phyloP scores from a whole-genome alignment of 768 basidiomycete species.

The Kwoniella shandongensis region DNA sequence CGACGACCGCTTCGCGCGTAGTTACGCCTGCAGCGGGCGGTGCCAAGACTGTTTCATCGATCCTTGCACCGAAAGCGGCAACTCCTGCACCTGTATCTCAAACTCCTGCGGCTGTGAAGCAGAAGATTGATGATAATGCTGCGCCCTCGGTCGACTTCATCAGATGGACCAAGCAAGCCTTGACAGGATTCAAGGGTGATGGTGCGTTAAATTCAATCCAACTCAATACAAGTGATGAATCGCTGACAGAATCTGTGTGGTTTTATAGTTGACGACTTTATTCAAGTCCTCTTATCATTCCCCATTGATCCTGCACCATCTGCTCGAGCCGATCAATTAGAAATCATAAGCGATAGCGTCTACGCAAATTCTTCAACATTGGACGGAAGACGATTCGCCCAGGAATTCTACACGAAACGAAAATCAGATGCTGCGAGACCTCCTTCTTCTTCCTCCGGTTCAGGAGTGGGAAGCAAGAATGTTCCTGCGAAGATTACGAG shows the following conservation, averaged over 20 bases:
- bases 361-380: constrained; percentile 93
- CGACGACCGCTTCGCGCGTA: constrained; percentile 35
- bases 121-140: constrained; percentile 62
- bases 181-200: constrained; percentile 74
- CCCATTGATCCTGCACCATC: constrained; percentile 67
- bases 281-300: constrained; percentile 78
- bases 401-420: constrained; percentile 82
- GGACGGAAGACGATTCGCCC: constrained; percentile 90
- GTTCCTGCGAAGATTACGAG: constrained; percentile 17
- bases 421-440: constrained; percentile 67
- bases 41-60: constrained; percentile 49
- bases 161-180: constrained; percentile 80
- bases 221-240: too few relatives aligned
- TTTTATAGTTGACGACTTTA: constrained; percentile 83
- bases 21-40: constrained; percentile 26
- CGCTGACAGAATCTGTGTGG: background rate
- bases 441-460: constrained; percentile 4
- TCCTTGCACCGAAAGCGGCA: constrained; percentile 29
- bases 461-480: constrained; percentile 6
- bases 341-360: constrained; percentile 92
- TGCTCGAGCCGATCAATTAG: constrained; percentile 63
- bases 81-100: constrained; percentile 21
- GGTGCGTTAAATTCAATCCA: too few relatives aligned
- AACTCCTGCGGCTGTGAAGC: constrained; percentile 53
- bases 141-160: constrained; percentile 87